Conservation (phyloP, 208 protist species). For the Leishmania braziliensis region DNA sequence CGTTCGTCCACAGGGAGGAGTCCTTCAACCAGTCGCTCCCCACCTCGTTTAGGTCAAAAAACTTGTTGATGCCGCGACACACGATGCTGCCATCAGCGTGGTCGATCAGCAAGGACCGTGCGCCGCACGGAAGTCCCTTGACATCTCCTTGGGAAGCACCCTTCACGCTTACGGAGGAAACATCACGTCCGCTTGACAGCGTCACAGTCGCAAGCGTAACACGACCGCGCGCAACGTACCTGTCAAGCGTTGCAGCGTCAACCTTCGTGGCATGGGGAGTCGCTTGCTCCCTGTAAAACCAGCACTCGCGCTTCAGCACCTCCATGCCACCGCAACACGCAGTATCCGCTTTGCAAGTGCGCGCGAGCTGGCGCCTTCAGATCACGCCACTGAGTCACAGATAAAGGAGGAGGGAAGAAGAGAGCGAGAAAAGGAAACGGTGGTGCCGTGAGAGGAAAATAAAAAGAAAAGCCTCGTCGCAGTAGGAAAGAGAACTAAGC, state of each 20-base stretch:
- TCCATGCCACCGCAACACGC: conserved; percentile 26
- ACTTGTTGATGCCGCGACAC: conserved; percentile 90
- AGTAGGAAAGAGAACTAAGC: no score
- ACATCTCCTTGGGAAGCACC: conserved; percentile 72
- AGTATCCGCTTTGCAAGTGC: background rate
- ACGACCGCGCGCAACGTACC: conserved; percentile 38
- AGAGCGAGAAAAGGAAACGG: background rate
- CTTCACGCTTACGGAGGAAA: conserved; percentile 75
- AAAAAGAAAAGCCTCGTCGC: background rate
- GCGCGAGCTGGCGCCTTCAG: background rate
- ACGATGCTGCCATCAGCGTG: conserved; percentile 50
- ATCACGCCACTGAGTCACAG: background rate
- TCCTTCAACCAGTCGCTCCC: conserved; percentile 42
- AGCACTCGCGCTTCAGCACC: conserved; percentile 31
- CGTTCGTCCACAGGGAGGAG: conserved; percentile 36
- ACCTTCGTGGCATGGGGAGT: conserved; percentile 19
- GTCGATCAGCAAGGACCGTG: conserved; percentile 72
- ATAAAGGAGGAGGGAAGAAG: background rate
- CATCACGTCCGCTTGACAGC: conserved; percentile 29
- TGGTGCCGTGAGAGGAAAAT: no score
- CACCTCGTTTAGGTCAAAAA: conserved; percentile 72
- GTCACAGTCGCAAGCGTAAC: conserved; percentile 13
- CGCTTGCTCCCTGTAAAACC: conserved; percentile 29
- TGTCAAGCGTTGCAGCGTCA: conserved; percentile 22
- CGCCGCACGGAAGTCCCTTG: conserved; percentile 67